Conservation (phyloP, 495 filamentous ascomycete species). For the Penicillium tannophilum region DNA sequence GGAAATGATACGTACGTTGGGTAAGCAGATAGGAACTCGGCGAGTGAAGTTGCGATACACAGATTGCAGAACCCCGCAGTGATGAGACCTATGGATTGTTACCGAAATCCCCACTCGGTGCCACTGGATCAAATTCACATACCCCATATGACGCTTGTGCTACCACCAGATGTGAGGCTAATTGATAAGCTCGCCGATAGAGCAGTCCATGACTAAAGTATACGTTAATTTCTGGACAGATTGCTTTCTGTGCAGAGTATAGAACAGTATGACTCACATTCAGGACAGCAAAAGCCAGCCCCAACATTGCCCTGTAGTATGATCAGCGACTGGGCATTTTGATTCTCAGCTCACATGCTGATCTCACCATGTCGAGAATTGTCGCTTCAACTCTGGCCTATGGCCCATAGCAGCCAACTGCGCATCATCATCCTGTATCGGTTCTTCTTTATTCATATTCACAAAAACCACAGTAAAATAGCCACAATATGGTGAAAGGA, state of each 20-base stretch:
- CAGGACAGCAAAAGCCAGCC: constrained; percentile 49
- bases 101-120: constrained; percentile 3
- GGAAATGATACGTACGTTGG: constrained; percentile 52
- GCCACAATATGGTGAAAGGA: not conserved
- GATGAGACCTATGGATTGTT: constrained; percentile 49
- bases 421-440: constrained; percentile 41
- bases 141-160: constrained; percentile 51
- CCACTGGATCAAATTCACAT: not conserved
- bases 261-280: constrained; percentile 29
- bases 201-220: constrained; percentile 44
- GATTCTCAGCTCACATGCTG: not conserved
- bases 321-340: constrained; percentile 1
- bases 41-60: constrained; percentile 66
- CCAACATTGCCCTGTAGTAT: constrained; percentile 41
- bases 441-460: constrained; percentile 23
- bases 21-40: constrained; percentile 71
- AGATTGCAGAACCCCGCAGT: constrained; percentile 70
- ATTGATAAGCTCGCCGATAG: constrained; percentile 48
- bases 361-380: constrained; percentile 44
- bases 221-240: not conserved
- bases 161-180: constrained; percentile 46
- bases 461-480: not conserved
- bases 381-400: constrained; percentile 59
- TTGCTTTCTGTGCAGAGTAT: not conserved
- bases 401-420: constrained; percentile 61